Evolutionary conservation across 805 yeast species (phyloP), one percentile per base, ranked within the genome.

Genomic region (Metschnikowia amazonensis): DNA sequence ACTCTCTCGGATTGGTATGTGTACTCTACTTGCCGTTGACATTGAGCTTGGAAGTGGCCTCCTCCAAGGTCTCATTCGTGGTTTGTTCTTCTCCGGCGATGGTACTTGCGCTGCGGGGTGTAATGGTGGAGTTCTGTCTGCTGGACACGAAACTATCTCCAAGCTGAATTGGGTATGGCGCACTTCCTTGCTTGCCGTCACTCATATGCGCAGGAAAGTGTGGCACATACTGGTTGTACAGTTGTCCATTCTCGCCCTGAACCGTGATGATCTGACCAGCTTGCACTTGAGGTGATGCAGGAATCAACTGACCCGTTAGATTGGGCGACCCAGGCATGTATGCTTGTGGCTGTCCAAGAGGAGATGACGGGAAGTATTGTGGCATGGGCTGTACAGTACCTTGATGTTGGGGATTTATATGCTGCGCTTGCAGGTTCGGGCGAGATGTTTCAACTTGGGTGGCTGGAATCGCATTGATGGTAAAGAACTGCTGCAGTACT

Each of bases 401-500:
- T 5, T 20, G 44, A 20, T 24, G 36, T 31, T 13, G 31, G 5
- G 24, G 5, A 9, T 11, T 43, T 13, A 21, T 24, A 3, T 27
- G 37, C 30, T 29, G 45, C 5, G 31, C 13, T 25, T 36, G 42
- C 31, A 24, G 42, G 27, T 43, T 42, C 48, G 62, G 67, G 4
- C 65, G 70, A 9, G 60, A 60, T 8, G 45, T 45, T 30, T 58
- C 60, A 28, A 51, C 51, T 36, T 59, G 62, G 31, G 49, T 57
- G 4, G 65, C 66, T n/a, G 63, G 55, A 24, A 59, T 55, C 13
- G 73, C 73, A 23, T 69, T 64, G 34, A 70, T 58, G 10, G 70
- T 70, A 47, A 60, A 70, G 46, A 65, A 70, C 48, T 69, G 75
- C 53, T 70, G 75, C 57, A 66, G 72, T 5, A 68, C 67, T 1